Base-by-base conservation (phyloP, 805 yeast species). In the Barnettozyma sp. region DNA sequence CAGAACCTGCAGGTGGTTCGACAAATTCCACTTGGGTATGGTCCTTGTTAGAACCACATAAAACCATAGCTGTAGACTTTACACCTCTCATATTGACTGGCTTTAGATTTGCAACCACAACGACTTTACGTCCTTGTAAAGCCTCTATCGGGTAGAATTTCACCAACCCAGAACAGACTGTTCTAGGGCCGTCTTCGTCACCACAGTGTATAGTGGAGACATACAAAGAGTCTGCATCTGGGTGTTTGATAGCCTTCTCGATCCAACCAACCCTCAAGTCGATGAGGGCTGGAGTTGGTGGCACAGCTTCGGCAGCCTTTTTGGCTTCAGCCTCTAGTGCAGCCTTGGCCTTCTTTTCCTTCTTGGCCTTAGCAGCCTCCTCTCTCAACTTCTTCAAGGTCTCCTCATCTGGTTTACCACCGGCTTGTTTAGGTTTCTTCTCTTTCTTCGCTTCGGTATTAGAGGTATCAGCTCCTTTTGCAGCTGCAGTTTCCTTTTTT, bases 21-120 rank as follows among this genome's bases (percentile, higher is more conserved):
- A 90, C 88, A 53, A 92, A 87, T 65, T 92, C 97, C 40, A 92
- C 96, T 35, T 68, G 76, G 13, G 16, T 18, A 25, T 25, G 27
- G 33, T 73, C 83, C 36, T 69, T 78, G 20, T 66, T 73, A 40
- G 96, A 86, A 18, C 87, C 90, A 71, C 99, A 92, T 50, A 92
- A 71, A 32, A 92, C 97, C 99, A 92, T 92, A 35, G 95, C 99
- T 34, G 78, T 67, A 8, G 97, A 87, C 61, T 86, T 86, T 56
- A 92, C 78, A 47, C 98, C 97, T 67, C 98, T 82, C 99, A 92
- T 92, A 55, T 79, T 80, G 27, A 88, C 98, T 14, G 98, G 98
- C 68, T 92, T 92, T 65, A 92, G 75, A 70, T 94, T 94, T 51
- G 97, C 95, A 52, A 92, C 87, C 39, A 82, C 81, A 30, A 92